Evolutionary conservation across 371 early-diverging fungal species (phyloP).

Genomic region (Mycotypha africana): DNA sequence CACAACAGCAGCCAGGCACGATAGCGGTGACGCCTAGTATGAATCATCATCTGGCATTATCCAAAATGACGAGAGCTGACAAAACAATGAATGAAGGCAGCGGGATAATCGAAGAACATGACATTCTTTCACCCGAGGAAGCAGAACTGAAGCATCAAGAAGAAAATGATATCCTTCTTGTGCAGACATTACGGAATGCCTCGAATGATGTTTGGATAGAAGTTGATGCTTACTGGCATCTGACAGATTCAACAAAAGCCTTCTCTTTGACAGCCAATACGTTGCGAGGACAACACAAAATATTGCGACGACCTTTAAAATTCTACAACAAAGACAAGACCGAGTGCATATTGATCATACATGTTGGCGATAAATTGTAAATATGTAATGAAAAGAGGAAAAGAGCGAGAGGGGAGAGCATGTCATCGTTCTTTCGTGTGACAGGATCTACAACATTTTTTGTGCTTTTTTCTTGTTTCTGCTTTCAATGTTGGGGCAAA

Average conservation of each 20-base stretch:
- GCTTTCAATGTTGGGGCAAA: background rate
- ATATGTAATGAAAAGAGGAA: slow-evolving; percentile 4
- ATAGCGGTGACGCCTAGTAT: too few species aligned
- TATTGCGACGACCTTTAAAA: slow-evolving; percentile 38
- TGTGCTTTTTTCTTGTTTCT: slow-evolving; percentile 4
- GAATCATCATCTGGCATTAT: too few species aligned
- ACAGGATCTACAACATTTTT: too few species aligned
- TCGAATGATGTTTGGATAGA: slow-evolving; percentile 23
- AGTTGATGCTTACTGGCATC: slow-evolving; percentile 23
- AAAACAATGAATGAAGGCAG: too few species aligned
- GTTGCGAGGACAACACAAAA: slow-evolving; percentile 38
- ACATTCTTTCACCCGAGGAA: slow-evolving; percentile 6
- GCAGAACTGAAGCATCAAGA: slow-evolving; percentile 19
- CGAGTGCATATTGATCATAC: slow-evolving; percentile 29
- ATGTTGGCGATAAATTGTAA: slow-evolving; percentile 36
- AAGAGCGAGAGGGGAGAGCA: background rate
- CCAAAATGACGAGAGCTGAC: too few species aligned
- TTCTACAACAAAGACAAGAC: slow-evolving; percentile 34
- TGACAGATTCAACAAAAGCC: slow-evolving; percentile 20
- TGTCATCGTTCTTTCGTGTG: too few species aligned
- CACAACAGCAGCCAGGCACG: too few species aligned
- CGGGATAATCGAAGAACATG: slow-evolving; percentile 12
- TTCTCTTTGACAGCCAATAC: slow-evolving; percentile 45
- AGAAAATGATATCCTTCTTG: too few species aligned
- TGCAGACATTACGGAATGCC: slow-evolving; percentile 17